Evolutionary conservation across 2,329 filamentous ascomycete species (phyloP).

Genomic region (Hypoxylon sp.): DNA sequence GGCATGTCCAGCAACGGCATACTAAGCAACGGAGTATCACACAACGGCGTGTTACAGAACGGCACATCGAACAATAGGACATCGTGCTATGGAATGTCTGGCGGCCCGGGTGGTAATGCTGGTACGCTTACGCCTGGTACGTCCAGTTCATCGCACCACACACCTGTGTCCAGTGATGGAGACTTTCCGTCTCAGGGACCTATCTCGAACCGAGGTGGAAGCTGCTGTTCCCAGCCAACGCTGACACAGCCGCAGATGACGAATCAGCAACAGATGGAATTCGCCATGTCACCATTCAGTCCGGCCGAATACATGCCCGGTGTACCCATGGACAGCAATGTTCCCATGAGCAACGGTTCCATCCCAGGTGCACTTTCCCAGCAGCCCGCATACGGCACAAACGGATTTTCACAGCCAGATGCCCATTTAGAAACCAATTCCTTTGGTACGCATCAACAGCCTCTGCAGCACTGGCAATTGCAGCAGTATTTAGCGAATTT

Average conservation of each 20-base stretch:
- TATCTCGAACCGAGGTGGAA: conserved; percentile 4
- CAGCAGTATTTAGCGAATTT: conserved; percentile 34
- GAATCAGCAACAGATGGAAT: conserved; percentile 16
- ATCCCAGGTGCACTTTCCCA: conserved; percentile 19
- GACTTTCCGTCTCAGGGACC: conserved; percentile 30
- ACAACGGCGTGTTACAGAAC: conserved; percentile 27
- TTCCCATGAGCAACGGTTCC: conserved; percentile 14
- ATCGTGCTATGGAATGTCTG: conserved; percentile 24
- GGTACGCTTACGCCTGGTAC: conserved; percentile 28
- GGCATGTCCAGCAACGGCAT: conserved; percentile 26
- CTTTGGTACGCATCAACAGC: conserved; percentile 32
- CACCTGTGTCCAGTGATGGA: conserved; percentile 30
- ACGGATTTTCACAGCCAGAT: conserved; percentile 22
- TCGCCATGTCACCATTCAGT: conserved; percentile 16
- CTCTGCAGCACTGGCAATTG: conserved; percentile 40
- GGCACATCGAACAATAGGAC: conserved; percentile 24
- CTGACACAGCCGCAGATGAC: conserved; percentile 24
- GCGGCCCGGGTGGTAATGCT: conserved; percentile 31
- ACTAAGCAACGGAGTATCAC: conserved; percentile 30
- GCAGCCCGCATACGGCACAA: conserved; percentile 27
- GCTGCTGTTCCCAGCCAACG: conserved; percentile 34
- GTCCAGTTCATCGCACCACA: conserved; percentile 33
- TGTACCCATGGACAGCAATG: conserved; percentile 16
- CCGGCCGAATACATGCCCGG: conserved; percentile 32
- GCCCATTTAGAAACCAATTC: conserved; percentile 24